Base-by-base conservation (phyloP, 257 asterid genomes). In the Solanum microdontum region DNA sequence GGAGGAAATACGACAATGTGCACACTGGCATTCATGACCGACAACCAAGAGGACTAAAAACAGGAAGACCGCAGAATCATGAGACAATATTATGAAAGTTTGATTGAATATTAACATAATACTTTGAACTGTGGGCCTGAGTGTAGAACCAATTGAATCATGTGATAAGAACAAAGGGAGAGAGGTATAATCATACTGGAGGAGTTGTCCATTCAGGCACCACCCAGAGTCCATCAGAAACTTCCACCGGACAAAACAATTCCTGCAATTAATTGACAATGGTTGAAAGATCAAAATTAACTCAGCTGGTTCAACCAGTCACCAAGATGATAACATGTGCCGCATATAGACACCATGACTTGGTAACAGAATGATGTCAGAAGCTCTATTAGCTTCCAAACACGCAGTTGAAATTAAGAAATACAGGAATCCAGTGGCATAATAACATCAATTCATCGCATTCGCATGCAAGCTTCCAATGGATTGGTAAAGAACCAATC, bases 141-240 rank as follows among this genome's bases (percentile, higher is more conserved):
- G 69, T 48, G 37, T 24, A 77, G 64, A 51, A 85, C 80, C n/a
- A 40, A 9, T 26, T 55, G 37, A n/a, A 21, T 48, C 43, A 28
- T 82, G 69, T 28, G 85, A 48, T 24, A 15, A 48, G 43, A 45
- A 28, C 11, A 82, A 48, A 79, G 69, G 43, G 69, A 28, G 28
- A 80, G 58, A 80, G 64, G 58, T 84, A 89, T 87, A 88, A 87
- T 89, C 98, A 91, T 93, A 97, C 99, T 8, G 98, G 98, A 88
- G 96, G 92, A 23, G 85, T 87, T 83, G 88, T 93, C 99, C 99
- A 94, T 87, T 97, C 97, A 72, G 99, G 99, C 87, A 97, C 98
- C 83, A 95, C 87, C 99, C 99, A 97, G 48, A 97, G 92, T 72
- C 97, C 98, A 69, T 95, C 95, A 17, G 90, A 87, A 82, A 97